Conservation (phyloP, 2,329 filamentous ascomycete species). For the Colletotrichum eleusines region DNA sequence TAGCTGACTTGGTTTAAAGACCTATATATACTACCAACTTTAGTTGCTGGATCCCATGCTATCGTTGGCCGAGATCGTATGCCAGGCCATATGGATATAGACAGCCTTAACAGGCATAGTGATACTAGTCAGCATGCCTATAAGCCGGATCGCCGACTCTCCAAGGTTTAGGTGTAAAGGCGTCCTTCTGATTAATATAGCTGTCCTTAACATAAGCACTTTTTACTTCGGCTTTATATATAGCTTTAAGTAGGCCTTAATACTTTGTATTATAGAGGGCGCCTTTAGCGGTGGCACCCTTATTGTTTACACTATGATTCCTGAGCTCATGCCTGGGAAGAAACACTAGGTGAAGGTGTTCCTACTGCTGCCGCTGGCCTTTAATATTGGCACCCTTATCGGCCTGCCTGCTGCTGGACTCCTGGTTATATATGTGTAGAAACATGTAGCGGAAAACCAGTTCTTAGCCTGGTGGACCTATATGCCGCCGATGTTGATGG, state of each 20-base stretch:
- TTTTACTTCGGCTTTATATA: conserved; percentile 11
- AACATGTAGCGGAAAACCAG: background rate
- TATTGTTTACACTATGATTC: conserved; percentile 4
- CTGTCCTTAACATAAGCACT: background rate
- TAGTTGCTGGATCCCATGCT: background rate
- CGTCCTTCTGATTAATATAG: conserved; percentile 3
- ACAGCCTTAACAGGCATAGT: conserved; percentile 3
- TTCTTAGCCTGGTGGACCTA: conserved; percentile 12
- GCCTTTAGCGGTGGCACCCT: conserved; percentile 1
- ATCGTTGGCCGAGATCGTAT: conserved; percentile 1
- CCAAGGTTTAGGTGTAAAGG: conserved; percentile 6
- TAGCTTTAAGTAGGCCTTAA: background rate
- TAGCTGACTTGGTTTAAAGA: no score
- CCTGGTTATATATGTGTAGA: background rate
- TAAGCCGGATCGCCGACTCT: conserved; percentile 11
- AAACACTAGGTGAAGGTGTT: conserved; percentile 4
- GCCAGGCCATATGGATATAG: conserved; percentile 17
- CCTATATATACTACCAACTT: conserved; percentile 12
- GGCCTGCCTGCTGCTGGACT: background rate
- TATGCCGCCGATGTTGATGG: background rate
- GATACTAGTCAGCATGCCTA: conserved; percentile 2
- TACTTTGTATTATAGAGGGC: background rate
- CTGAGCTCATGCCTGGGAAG: conserved; percentile 6
- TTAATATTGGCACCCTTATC: background rate
- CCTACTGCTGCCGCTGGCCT: background rate